Conservation (phyloP, 768 basidiomycete genomes). For the Pholiota microspora region DNA sequence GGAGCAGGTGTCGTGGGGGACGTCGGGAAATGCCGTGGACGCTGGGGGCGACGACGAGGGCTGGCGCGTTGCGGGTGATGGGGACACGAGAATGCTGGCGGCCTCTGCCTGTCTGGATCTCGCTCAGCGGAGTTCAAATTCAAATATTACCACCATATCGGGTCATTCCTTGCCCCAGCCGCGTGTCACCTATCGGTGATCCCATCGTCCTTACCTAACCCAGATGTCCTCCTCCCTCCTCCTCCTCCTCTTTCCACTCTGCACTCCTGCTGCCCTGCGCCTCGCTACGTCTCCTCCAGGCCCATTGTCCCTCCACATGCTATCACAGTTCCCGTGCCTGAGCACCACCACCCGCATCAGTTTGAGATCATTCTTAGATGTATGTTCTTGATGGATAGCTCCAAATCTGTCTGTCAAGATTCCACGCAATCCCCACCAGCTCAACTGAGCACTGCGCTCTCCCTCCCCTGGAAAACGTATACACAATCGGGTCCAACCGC, state of each 20-base stretch:
- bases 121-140: conserved; percentile 32
- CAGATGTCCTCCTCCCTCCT: background rate
- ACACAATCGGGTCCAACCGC: background rate
- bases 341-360: conserved; percentile 17
- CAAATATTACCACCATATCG: conserved; percentile 25
- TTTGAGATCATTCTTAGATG: conserved; percentile 24
- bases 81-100: conserved; percentile 19
- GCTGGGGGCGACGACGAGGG: too few relatives aligned
- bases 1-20: too few relatives aligned
- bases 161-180: conserved; percentile 19
- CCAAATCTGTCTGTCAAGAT: conserved; percentile 16
- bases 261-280: background rate
- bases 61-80: too few relatives aligned
- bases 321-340: conserved; percentile 16
- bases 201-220: conserved; percentile 9
- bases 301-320: conserved; percentile 7
- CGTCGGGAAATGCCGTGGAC: too few relatives aligned
- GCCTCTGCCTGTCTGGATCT: conserved; percentile 25
- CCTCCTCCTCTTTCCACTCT: background rate
- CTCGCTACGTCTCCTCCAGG: background rate
- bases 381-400: conserved; percentile 17
- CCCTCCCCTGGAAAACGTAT: background rate
- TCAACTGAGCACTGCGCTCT: background rate
- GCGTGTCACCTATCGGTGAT: conserved; percentile 15
- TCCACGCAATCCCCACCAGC: conserved; percentile 9